Base-by-base conservation (phyloP, 495 filamentous ascomycete genomes). In the Podospora appendiculata region DNA sequence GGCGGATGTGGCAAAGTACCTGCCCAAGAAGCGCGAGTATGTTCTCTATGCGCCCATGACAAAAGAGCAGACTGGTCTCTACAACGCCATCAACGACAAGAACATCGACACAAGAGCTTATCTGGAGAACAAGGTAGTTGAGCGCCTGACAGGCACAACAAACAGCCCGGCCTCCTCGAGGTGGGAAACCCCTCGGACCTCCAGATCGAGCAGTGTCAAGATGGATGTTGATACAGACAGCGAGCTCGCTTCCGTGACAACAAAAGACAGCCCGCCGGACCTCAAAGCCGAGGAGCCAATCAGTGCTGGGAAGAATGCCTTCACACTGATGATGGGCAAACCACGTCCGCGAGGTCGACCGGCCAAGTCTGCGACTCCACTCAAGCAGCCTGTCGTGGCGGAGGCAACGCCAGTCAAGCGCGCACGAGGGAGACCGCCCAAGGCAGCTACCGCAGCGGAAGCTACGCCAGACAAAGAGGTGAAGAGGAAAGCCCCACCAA, bases 11-110 rank as follows among this genome's bases (percentile, higher is more conserved):
- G 90, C 94, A 61, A 84, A 81, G 16, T 78, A 85, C 45, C 70
- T 98, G n/a, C 93, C 93, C 0, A 90, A 89, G 68, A 98, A 98
- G 72, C 82, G 93, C 35, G 93, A 98, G 65, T 98, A 98, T 62
- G 85, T 98, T 16, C 70, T 98, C 6, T 97, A 88, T 53, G 91
- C 93, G 5, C 93, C 91, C 0, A 78, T 98, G 56, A 95, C 89
- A 0, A 73, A 83, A 13, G 86, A 87, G 51, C 93, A 98, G 60
- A 86, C 89, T 33, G 93, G 96, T 49, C 72, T 97, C 7, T 97
- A 98, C 62, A 84, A 88, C 41, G 88, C 83, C 19, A 89, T 96
- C 50, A 79, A 82, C 41, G 85, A 88, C 55, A 87, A 88, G 48
- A 85, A 83, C 18, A 58, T 63, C 6, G 78, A 81, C 56, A 88